Conservation (phyloP, 805 yeast species). For the Myxozyma udenii region DNA sequence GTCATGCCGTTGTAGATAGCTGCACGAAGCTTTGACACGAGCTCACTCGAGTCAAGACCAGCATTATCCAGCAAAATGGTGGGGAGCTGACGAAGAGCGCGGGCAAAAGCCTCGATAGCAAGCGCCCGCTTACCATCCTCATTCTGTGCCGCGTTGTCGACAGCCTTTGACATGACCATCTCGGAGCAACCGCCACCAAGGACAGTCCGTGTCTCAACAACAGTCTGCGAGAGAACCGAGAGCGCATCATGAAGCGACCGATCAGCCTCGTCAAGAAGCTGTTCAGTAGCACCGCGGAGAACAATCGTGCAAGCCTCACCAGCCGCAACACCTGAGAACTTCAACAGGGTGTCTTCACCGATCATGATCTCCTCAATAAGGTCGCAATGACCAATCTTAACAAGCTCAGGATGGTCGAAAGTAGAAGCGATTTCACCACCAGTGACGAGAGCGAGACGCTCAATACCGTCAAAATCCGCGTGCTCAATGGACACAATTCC, state of each 20-base stretch:
- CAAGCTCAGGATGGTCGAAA: slow-evolving; percentile 86
- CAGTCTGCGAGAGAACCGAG: slow-evolving; percentile 91
- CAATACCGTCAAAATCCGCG: slow-evolving; percentile 97
- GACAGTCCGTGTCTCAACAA: slow-evolving; percentile 85
- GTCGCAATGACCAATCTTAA: slow-evolving; percentile 84
- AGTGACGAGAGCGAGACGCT: slow-evolving; percentile 90
- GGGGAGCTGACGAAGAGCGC: slow-evolving; percentile 91
- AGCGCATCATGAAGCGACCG: slow-evolving; percentile 96
- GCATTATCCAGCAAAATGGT: slow-evolving; percentile 96
- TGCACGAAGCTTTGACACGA: slow-evolving; percentile 85
- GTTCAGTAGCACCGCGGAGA: slow-evolving; percentile 95
- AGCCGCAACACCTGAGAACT: slow-evolving; percentile 91
- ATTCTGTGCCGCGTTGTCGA: slow-evolving; percentile 85
- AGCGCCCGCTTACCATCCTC: slow-evolving; percentile 89
- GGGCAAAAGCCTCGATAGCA: slow-evolving; percentile 92
- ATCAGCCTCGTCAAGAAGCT: slow-evolving; percentile 93
- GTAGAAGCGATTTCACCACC: slow-evolving; percentile 98
- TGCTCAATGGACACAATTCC: slow-evolving; percentile 91
- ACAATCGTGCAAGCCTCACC: slow-evolving; percentile 97
- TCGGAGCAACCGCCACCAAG: slow-evolving; percentile 95
- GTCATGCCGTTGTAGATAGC: slow-evolving; percentile 88
- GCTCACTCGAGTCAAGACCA: slow-evolving; percentile 89
- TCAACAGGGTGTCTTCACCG: slow-evolving; percentile 87
- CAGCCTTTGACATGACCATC: slow-evolving; percentile 96
- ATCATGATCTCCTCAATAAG: slow-evolving; percentile 84